Evolutionary conservation across 2,329 filamentous ascomycete genomes (phyloP).

Genomic region (Fusarium sp.): DNA sequence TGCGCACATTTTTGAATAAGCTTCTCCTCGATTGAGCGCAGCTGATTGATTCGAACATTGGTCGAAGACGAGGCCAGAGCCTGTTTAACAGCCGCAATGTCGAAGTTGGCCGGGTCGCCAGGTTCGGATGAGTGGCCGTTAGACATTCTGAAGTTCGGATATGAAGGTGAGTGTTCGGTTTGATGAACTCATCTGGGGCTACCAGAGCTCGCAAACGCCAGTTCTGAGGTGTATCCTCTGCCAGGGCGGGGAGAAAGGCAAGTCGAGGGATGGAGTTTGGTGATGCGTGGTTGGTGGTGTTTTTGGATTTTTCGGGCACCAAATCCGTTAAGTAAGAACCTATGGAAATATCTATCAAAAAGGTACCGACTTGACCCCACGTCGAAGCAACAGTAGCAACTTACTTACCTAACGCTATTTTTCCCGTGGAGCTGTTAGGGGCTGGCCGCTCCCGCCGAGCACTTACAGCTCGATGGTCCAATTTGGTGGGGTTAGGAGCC

Average conservation of each 20-base stretch:
- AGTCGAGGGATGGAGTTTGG: constrained; percentile 15
- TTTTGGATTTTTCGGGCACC: constrained; percentile 38
- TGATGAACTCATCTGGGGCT: constrained; percentile 54
- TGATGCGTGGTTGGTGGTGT: constrained; percentile 27
- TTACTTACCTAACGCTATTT: constrained; percentile 29
- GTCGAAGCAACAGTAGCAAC: constrained; percentile 33
- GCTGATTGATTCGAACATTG: constrained; percentile 63
- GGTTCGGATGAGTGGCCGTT: constrained; percentile 59
- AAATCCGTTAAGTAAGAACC: constrained; percentile 35
- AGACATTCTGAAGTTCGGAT: constrained; percentile 53
- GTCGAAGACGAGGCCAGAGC: constrained; percentile 74
- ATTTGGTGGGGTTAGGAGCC: constrained; percentile 42
- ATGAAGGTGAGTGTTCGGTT: constrained; percentile 29
- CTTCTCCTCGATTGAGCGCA: constrained; percentile 69
- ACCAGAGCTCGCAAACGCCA: constrained; percentile 43
- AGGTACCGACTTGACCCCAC: constrained; percentile 41
- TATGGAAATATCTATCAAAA: constrained; percentile 35
- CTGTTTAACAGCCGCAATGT: constrained; percentile 62
- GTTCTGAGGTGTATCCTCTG: constrained; percentile 31
- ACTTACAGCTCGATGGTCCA: constrained; percentile 17
- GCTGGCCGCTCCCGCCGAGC: neutral
- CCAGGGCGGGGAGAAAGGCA: constrained; percentile 5
- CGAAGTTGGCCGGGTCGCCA: constrained; percentile 56
- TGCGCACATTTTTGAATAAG: constrained; percentile 66
- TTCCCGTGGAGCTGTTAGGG: constrained; percentile 14